Evolutionary conservation across 2,329 filamentous ascomycete genomes (phyloP).

Genomic region (Sarocladium oryzae): DNA sequence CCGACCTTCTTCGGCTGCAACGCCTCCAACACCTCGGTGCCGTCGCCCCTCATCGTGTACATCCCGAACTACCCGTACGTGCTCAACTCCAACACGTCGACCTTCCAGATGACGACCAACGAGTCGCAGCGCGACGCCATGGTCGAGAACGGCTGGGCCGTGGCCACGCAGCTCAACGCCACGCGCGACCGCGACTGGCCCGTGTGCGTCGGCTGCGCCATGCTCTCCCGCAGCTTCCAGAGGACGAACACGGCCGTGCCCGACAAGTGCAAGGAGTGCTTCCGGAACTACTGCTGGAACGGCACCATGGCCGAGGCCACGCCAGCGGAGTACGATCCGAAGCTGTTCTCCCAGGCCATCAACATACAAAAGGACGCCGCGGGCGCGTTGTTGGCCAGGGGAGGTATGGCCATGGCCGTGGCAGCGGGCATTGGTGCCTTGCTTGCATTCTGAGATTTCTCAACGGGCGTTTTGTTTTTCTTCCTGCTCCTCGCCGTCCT

Average conservation of each 20-base stretch:
- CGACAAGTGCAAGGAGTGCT: constrained; percentile 67
- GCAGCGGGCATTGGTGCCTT: constrained; percentile 17
- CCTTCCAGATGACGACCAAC: constrained; percentile 62
- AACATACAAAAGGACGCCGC: constrained; percentile 19
- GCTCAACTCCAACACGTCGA: constrained; percentile 70
- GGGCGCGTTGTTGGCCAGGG: constrained; percentile 13
- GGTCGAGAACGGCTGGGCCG: constrained; percentile 80
- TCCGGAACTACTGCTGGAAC: constrained; percentile 85
- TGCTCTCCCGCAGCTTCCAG: constrained; percentile 68
- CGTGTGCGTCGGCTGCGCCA: constrained; percentile 80
- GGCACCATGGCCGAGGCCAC: constrained; percentile 48
- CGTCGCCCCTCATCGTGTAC: constrained; percentile 73
- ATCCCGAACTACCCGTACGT: constrained; percentile 73
- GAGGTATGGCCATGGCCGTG: constrained; percentile 12
- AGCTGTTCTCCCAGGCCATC: constrained; percentile 20
- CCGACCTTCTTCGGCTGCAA: constrained; percentile 62
- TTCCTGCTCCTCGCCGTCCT: too few species aligned
- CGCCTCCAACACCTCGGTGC: constrained; percentile 45
- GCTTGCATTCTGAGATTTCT: constrained; percentile 8
- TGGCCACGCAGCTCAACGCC: constrained; percentile 75
- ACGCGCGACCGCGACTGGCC: constrained; percentile 71
- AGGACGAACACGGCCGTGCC: constrained; percentile 66
- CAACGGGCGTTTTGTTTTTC: too few species aligned
- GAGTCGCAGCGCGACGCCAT: constrained; percentile 65
- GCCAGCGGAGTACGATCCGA: constrained; percentile 27